These are phyloP conservation scores for Cyclotella atomus DNA, from an alignment of 108 stramenopile genomes.

Conservation along the genomic window DNA sequence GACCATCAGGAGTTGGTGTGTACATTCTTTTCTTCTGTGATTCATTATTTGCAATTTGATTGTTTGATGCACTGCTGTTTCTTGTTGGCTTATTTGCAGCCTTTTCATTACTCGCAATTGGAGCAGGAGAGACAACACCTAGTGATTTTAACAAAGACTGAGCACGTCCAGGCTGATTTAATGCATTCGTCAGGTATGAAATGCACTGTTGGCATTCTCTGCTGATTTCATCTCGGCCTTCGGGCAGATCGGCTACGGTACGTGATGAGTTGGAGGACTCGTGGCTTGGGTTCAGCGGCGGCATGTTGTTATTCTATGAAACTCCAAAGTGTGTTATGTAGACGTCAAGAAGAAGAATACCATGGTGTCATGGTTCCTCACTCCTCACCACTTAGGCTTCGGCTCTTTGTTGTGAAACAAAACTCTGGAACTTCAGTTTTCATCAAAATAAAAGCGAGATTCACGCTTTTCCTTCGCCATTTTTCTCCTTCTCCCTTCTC, in stretches of 20 bases:
- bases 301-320: background rate
- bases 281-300: background rate
- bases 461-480: too few species aligned
- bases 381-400: too few species aligned
- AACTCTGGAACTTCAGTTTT: too few species aligned
- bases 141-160: conserved; percentile 22
- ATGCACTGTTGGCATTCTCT: conserved; percentile 24
- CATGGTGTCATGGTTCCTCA: too few species aligned
- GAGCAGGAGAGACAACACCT: background rate
- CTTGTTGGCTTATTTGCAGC: background rate
- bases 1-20: conserved; percentile 7
- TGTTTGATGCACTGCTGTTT: too few species aligned
- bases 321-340: too few species aligned
- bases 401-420: too few species aligned
- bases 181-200: conserved; percentile 14
- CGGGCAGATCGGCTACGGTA: background rate
- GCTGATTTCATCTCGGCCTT: background rate
- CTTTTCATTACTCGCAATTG: background rate
- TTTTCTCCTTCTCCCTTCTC: too few species aligned
- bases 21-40: too few species aligned
- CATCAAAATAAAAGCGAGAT: too few species aligned
- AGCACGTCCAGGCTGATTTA: conserved; percentile 15
- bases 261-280: background rate
- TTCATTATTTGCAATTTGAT: too few species aligned
- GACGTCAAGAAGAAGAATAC: too few species aligned